Conservation (phyloP, 306 rosid species). For the Phaseolus lunatus region DNA sequence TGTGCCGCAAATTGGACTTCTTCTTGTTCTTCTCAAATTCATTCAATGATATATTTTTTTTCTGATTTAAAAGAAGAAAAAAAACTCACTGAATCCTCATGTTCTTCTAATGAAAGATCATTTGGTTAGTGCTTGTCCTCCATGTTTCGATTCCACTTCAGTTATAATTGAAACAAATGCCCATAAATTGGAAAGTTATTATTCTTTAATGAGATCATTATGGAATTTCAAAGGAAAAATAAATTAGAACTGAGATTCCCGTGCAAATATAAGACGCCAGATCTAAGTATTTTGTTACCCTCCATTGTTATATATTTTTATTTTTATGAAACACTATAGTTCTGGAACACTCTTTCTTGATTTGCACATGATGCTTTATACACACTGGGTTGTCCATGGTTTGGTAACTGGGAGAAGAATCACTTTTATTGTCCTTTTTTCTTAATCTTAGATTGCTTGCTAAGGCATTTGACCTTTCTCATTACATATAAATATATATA, state of each 20-base stretch:
- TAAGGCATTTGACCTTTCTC: neutral
- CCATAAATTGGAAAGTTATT: neutral
- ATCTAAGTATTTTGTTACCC: neutral
- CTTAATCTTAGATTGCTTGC: no score
- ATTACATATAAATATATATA: neutral
- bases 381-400: neutral
- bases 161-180: neutral
- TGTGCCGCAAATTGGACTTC: neutral
- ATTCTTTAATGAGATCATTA: no score
- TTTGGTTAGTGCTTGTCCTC: neutral
- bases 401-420: neutral
- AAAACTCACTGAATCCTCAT: neutral
- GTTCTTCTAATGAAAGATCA: neutral
- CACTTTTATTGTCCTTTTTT: neutral
- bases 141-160: neutral
- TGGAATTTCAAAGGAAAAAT: neutral
- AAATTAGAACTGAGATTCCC: neutral
- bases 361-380: neutral
- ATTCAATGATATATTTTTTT: neutral
- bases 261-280: neutral
- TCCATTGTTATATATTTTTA: neutral
- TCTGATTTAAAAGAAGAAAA: no score
- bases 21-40: neutral
- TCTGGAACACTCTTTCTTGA: neutral
- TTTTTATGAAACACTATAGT: neutral